Evolutionary conservation across 352 stramenopile species (phyloP).

Genomic region (Globisporangium mamillatum): DNA sequence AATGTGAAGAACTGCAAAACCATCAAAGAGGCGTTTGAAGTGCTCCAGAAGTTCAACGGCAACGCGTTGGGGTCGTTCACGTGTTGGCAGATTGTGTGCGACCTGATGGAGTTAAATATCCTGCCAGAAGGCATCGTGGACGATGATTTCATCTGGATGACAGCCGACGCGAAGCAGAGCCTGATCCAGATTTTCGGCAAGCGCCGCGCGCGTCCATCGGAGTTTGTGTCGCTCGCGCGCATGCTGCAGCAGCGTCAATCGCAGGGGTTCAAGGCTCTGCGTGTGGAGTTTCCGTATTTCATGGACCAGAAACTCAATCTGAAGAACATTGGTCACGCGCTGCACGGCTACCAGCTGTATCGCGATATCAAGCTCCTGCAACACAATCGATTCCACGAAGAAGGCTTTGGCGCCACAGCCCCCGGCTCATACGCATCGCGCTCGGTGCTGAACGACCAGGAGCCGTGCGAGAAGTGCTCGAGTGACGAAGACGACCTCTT

Average conservation of each 20-base stretch:
- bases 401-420: slow-evolving; percentile 51
- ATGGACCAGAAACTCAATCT: slow-evolving; percentile 76
- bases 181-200: slow-evolving; percentile 85
- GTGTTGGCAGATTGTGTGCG: slow-evolving; percentile 81
- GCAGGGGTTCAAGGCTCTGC: slow-evolving; percentile 79
- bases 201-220: slow-evolving; percentile 58
- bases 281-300: slow-evolving; percentile 79
- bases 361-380: slow-evolving; percentile 83
- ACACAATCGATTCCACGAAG: slow-evolving; percentile 65
- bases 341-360: slow-evolving; percentile 81
- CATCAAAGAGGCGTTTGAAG: slow-evolving; percentile 56
- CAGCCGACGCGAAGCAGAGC: slow-evolving; percentile 70
- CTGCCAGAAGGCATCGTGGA: slow-evolving; percentile 47
- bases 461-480: slow-evolving; percentile 66
- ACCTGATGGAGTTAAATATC: slow-evolving; percentile 77
- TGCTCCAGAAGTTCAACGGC: slow-evolving; percentile 58
- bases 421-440: slow-evolving; percentile 65
- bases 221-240: slow-evolving; percentile 64
- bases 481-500: slow-evolving; percentile 74
- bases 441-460: slow-evolving; percentile 72
- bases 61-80: slow-evolving; percentile 84
- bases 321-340: slow-evolving; percentile 81
- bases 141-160: slow-evolving; percentile 83
- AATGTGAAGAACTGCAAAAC: slow-evolving; percentile 47
- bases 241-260: slow-evolving; percentile 72